These are phyloP conservation scores for Termitomyces sp. DNA, from an alignment of 768 basidiomycete species.

Conservation along the genomic window DNA sequence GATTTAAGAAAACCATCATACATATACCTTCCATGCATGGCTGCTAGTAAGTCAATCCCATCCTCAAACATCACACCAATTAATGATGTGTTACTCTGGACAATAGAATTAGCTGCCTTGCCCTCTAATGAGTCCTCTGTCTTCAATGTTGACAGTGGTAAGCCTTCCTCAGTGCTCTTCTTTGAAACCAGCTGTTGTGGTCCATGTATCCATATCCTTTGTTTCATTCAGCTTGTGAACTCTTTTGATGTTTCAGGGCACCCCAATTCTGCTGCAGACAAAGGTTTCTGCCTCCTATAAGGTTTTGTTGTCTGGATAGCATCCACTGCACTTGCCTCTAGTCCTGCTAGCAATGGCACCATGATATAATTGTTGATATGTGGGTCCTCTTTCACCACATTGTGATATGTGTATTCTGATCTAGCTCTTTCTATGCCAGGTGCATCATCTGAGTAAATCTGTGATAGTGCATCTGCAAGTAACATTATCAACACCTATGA, in stretches of 20 bases:
- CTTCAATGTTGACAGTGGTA: too few relatives aligned
- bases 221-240: background rate
- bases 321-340: slow-evolving; percentile 9
- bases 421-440: slow-evolving; percentile 12
- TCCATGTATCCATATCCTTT: background rate
- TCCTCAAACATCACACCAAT: too few relatives aligned
- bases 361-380: background rate
- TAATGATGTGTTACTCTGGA: too few relatives aligned
- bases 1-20: too few relatives aligned
- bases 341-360: slow-evolving; percentile 12
- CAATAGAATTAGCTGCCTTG: too few relatives aligned
- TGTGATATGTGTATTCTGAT: slow-evolving; percentile 15
- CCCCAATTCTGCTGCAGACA: background rate
- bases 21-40: too few relatives aligned
- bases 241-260: background rate
- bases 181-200: background rate
- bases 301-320: too few relatives aligned
- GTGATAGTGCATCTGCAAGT: slow-evolving; percentile 2
- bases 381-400: slow-evolving; percentile 1
- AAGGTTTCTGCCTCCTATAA: background rate
- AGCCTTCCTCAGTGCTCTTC: too few relatives aligned
- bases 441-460: background rate
- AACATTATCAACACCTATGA: slow-evolving; percentile 8
- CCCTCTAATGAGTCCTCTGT: too few relatives aligned
- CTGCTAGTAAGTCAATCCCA: too few relatives aligned